Base-by-base conservation (phyloP, 257 asterid genomes). In the Fraxinus pennsylvanica region DNA sequence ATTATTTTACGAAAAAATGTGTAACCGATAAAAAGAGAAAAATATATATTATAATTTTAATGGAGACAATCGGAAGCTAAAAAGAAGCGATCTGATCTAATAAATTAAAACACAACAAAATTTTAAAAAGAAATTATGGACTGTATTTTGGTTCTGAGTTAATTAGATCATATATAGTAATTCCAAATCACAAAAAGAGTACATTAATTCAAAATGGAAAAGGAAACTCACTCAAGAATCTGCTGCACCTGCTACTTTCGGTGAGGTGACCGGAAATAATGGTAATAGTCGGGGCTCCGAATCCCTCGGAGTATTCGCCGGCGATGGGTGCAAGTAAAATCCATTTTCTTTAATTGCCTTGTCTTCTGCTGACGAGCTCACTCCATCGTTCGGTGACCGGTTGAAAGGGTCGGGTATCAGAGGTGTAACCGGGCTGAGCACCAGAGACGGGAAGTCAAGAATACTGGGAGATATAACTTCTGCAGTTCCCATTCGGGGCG, bases 391-490 rank as follows among this genome's bases (percentile, higher is more conserved):
- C 0, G 82, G 84, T 15, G 74, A 76, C 36, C 97, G 85, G 75
- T 85, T 86, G 22, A 92, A 91, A 81, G 93, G 97, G 92, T 94
- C 97, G 80, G 86, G 96, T 72, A 90, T 88, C 29, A 92, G 94
- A 0, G 97, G 99, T 9, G 97, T 94, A 7, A 91, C 96, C 38
- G 98, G 98, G 86, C 98, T 94, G 78, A 94, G 93, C 2, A 70
- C 93, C 54, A 91, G 76, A 4, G 97, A 91, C 3, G 97, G 97
- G 32, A 94, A 92, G 85, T 91, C 97, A 6, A 94, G 97, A 15
- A 91, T 84, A 80, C 97, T 92, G 0, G 99, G 99, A 0, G 99
- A 94, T 1, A 94, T 79, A 70, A 90, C 68, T 61, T 91, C 97
- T 5, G 92, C 89, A 2, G 90, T 84, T 0, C 79, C 85, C 83